These are phyloP conservation scores for Isatis tinctoria DNA, from an alignment of 345 rosid genomes.

Conservation along the genomic window DNA sequence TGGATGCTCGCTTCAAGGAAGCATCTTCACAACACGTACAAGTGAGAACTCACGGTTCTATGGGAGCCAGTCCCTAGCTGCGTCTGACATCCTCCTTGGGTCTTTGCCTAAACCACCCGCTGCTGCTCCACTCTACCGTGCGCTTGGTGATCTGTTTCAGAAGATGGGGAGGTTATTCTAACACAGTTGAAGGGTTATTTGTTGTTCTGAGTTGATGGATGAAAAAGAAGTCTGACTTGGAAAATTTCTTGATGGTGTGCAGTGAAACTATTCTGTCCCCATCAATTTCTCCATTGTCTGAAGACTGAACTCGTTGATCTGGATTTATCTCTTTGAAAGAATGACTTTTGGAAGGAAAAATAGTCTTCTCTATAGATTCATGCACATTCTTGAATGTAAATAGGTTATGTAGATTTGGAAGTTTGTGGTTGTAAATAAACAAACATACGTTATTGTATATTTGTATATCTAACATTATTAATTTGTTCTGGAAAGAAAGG, in stretches of 20 bases:
- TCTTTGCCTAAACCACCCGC: conserved; percentile 82
- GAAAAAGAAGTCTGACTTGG: neutral
- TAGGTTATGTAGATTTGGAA: conserved; percentile 2
- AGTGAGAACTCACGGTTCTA: too few species aligned
- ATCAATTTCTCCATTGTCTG: neutral
- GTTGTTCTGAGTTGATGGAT: neutral
- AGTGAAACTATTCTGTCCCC: neutral
- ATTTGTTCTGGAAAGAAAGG: too few species aligned
- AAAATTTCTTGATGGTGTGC: too few species aligned
- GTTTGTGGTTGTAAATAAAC: conserved; percentile 19
- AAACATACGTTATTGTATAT: too few species aligned
- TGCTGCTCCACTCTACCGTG: conserved; percentile 69
- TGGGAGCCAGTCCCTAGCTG: too few species aligned
- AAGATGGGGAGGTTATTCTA: conserved; percentile 44
- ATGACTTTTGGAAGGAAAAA: too few species aligned
- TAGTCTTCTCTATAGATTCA: conserved; percentile 21
- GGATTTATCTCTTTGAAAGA: conserved; percentile 6
- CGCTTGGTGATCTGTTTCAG: conserved; percentile 64
- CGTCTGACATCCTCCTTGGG: too few species aligned
- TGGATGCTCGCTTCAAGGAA: too few species aligned
- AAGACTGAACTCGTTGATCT: too few species aligned
- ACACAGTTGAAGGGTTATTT: neutral
- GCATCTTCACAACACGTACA: too few species aligned
- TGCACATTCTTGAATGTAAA: conserved; percentile 30
- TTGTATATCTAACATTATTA: too few species aligned